These are phyloP conservation scores for Collybia mongolica DNA, from an alignment of 768 basidiomycete genomes.

Conservation along the genomic window DNA sequence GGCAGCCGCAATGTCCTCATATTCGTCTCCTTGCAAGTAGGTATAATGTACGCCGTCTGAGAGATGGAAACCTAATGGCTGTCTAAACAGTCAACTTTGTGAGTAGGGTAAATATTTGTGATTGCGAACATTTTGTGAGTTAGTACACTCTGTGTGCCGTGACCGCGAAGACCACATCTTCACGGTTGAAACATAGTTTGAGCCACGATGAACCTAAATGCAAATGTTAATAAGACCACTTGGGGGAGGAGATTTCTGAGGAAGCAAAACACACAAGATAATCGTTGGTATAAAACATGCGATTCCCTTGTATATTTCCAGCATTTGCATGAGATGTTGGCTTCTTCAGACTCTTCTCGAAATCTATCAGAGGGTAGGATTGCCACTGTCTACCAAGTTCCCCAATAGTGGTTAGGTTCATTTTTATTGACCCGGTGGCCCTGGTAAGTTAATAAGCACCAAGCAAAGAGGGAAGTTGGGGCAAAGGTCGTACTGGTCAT, in stretches of 20 bases:
- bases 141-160: conserved; percentile 62
- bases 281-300: conserved; percentile 25
- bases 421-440: conserved; percentile 38
- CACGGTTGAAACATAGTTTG: conserved; percentile 52
- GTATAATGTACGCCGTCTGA: conserved; percentile 66
- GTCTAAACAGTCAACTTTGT: not conserved
- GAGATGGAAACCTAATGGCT: conserved; percentile 70
- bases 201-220: conserved; percentile 25
- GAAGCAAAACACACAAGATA: conserved; percentile 13
- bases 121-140: conserved; percentile 55
- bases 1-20: conserved; percentile 68
- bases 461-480: too few species aligned
- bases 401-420: conserved; percentile 39
- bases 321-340: conserved; percentile 17
- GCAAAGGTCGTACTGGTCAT: conserved; percentile 9
- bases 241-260: too few species aligned
- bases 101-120: not conserved
- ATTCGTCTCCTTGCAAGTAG: conserved; percentile 65
- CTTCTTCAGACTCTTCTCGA: conserved; percentile 21
- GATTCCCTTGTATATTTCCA: conserved; percentile 18
- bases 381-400: conserved; percentile 38
- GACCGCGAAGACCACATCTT: conserved; percentile 66
- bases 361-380: conserved; percentile 25
- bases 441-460: conserved; percentile 17
- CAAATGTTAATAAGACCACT: too few species aligned